Evolutionary conservation across 148 eudicot species (phyloP).

Genomic region (Cornus kousa): DNA sequence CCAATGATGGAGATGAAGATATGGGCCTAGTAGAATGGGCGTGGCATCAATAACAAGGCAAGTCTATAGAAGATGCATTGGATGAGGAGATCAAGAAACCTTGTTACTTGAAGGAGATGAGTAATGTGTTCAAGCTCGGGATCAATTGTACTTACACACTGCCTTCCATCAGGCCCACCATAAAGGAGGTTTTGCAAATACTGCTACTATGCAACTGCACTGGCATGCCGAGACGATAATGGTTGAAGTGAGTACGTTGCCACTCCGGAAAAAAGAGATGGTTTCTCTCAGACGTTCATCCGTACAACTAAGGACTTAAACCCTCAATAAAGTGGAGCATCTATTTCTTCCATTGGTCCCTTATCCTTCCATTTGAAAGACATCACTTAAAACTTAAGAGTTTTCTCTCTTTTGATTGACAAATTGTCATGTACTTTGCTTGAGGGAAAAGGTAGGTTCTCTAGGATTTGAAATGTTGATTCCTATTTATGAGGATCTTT

Average conservation of each 20-base stretch:
- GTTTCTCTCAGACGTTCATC: too few species aligned
- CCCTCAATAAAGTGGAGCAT: too few species aligned
- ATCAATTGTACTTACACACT: not conserved
- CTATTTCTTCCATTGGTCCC: too few species aligned
- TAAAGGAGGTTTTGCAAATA: constrained; percentile 6
- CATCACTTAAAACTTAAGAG: too few species aligned
- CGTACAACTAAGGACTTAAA: too few species aligned
- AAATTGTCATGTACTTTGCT: too few species aligned
- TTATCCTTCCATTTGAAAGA: too few species aligned
- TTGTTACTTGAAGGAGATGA: constrained; percentile 12
- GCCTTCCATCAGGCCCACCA: constrained; percentile 13
- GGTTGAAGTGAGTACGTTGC: not conserved
- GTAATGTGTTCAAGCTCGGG: constrained; percentile 7
- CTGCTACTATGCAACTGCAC: not conserved
- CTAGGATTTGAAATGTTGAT: too few species aligned
- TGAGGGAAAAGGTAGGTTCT: too few species aligned
- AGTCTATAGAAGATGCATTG: constrained; percentile 5
- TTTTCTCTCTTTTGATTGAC: too few species aligned
- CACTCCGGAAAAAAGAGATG: not conserved
- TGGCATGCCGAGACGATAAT: not conserved
- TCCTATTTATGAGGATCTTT: too few species aligned
- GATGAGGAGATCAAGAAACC: constrained; percentile 13
- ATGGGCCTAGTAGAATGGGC: constrained; percentile 11
- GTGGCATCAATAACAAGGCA: constrained; percentile 8
- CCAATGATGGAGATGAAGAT: constrained; percentile 1